These are phyloP conservation scores for Exophiala dermatitidis DNA, from an alignment of 2,329 filamentous ascomycete genomes.

Conservation along the genomic window DNA sequence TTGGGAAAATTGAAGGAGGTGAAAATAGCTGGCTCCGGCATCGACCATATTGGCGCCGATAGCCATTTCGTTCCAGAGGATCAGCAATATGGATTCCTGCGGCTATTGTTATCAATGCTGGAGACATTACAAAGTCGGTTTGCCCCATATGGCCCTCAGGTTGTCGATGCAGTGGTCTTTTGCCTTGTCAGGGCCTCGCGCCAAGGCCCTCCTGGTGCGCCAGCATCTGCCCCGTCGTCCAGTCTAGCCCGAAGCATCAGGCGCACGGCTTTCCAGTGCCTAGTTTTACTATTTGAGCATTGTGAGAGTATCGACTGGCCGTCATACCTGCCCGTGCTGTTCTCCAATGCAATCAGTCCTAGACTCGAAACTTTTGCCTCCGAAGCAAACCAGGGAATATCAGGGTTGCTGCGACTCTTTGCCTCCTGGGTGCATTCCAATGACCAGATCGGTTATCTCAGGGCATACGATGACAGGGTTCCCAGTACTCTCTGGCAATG, in stretches of 20 bases:
- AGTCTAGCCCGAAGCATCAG: constrained; percentile 44
- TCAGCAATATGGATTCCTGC: constrained; percentile 84
- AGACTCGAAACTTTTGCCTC: constrained; percentile 68
- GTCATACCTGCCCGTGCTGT: constrained; percentile 61
- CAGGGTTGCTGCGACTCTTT: constrained; percentile 72
- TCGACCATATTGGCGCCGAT: constrained; percentile 42
- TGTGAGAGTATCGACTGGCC: constrained; percentile 65
- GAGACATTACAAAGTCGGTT: constrained; percentile 73
- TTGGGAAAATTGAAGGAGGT: constrained; percentile 62
- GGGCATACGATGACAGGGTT: constrained; percentile 52
- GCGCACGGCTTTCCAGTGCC: constrained; percentile 65
- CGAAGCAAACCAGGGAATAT: constrained; percentile 85
- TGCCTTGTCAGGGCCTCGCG: constrained; percentile 63
- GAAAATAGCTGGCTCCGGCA: constrained; percentile 46
- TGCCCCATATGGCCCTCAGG: constrained; percentile 56
- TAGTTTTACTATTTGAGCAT: constrained; percentile 70
- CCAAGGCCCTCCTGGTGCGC: constrained; percentile 28
- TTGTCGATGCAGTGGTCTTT: constrained; percentile 73
- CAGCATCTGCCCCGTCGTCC: constrained; percentile 29
- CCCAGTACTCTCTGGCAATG: constrained; percentile 65
- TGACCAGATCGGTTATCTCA: constrained; percentile 62
- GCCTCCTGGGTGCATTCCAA: constrained; percentile 68
- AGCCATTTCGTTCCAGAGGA: constrained; percentile 58
- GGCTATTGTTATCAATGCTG: constrained; percentile 68
- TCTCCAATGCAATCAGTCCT: constrained; percentile 68